These are phyloP conservation scores for Ogataea saltuana DNA, from an alignment of 805 yeast species.

Conservation along the genomic window DNA sequence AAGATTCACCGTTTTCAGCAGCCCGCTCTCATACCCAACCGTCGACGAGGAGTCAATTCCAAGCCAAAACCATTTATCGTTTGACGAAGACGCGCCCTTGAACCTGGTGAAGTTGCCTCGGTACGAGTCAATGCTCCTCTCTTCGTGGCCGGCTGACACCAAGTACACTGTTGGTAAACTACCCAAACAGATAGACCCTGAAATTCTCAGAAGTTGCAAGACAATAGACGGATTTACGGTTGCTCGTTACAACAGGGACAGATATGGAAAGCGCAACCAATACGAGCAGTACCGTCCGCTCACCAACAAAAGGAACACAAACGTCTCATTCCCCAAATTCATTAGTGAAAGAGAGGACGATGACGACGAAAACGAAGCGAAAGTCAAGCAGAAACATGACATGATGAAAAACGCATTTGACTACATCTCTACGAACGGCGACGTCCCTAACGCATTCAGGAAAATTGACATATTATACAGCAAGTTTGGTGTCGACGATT, in stretches of 20 bases:
- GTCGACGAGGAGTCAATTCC: constrained; percentile 35
- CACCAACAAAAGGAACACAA: constrained; percentile 30
- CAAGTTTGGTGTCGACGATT: constrained; percentile 89
- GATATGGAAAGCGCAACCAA: constrained; percentile 58
- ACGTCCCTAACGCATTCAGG: constrained; percentile 73
- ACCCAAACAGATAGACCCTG: constrained; percentile 54
- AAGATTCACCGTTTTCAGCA: constrained; percentile 38
- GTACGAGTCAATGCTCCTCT: constrained; percentile 71
- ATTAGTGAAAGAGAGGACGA: constrained; percentile 54
- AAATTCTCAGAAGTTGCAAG: constrained; percentile 41
- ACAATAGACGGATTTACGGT: constrained; percentile 37
- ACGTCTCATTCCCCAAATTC: constrained; percentile 48
- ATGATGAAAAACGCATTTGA: constrained; percentile 32
- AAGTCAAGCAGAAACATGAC: constrained; percentile 21
- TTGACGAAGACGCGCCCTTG: constrained; percentile 59
- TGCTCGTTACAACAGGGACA: constrained; percentile 57
- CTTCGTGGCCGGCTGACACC: constrained; percentile 73
- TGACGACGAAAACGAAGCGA: constrained; percentile 30
- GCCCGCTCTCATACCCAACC: constrained; percentile 59
- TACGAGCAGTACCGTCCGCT: constrained; percentile 44
- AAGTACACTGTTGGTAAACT: constrained; percentile 62
- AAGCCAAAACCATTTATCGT: constrained; percentile 26
- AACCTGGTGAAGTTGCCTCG: constrained; percentile 83
- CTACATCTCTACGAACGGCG: constrained; percentile 36
- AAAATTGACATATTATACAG: constrained; percentile 79